Evolutionary conservation across 2,329 filamentous ascomycete genomes (phyloP).

Genomic region (Arthrobotrys entomopaga): DNA sequence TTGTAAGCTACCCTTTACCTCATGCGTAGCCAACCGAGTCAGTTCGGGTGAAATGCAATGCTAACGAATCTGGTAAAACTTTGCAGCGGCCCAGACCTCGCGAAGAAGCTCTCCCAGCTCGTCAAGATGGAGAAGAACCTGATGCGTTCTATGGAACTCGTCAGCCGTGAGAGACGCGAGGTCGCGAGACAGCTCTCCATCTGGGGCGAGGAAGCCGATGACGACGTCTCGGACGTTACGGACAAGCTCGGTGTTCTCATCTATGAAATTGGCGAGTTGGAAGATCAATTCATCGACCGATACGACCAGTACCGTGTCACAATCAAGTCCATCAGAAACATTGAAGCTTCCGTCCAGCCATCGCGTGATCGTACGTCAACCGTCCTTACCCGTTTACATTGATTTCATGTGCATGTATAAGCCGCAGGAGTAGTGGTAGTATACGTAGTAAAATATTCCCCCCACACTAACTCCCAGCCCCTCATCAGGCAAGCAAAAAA

Average conservation of each 20-base stretch:
- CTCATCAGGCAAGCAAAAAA: conserved; percentile 89
- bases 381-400: background rate
- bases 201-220: conserved; percentile 95
- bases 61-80: conserved; percentile 56
- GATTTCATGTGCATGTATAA: background rate
- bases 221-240: conserved; percentile 97
- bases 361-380: conserved; percentile 85
- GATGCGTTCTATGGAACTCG: conserved; percentile 96
- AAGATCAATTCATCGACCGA: conserved; percentile 97
- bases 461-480: background rate
- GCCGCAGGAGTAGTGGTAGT: no score
- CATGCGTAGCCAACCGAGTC: background rate
- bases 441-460: conserved; percentile 11
- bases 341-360: conserved; percentile 96
- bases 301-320: conserved; percentile 99
- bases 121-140: conserved; percentile 99
- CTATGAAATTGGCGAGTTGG: conserved; percentile 97
- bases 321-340: conserved; percentile 99
- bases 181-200: conserved; percentile 98
- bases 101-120: conserved; percentile 96
- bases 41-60: background rate
- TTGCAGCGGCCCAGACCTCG: conserved; percentile 76
- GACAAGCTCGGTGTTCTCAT: conserved; percentile 98
- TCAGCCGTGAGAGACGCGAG: conserved; percentile 96
- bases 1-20: conserved; percentile 60